Percentiles rank a stretch among this genome's conserved stretches.
phyloP scores from a whole-genome alignment of 2,329 filamentous ascomycete genomes.

The Teratosphaeria destructans region DNA sequence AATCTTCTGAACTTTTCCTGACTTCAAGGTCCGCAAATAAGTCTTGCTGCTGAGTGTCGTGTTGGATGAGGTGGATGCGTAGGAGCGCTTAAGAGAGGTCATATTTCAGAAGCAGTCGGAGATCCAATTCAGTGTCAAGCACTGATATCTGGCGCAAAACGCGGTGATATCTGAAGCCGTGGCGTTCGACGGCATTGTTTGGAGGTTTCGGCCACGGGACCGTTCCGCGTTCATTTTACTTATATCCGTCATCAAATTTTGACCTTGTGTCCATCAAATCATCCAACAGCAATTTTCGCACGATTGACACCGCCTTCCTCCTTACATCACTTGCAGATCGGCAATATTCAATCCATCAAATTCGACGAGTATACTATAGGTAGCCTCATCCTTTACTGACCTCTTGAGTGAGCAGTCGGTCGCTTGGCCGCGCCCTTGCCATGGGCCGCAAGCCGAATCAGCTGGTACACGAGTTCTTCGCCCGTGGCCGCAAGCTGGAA shows the following conservation, averaged over 20 bases:
- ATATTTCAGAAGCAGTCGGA: conserved; percentile 26
- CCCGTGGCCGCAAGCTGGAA: conserved; percentile 72
- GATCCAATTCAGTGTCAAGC: background rate
- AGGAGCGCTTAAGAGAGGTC: conserved; percentile 53
- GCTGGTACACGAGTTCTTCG: conserved; percentile 79
- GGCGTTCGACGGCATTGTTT: background rate
- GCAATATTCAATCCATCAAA: background rate
- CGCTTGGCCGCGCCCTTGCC: background rate
- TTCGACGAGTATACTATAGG: background rate
- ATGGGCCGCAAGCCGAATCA: conserved; percentile 81
- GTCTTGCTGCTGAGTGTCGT: conserved; percentile 74
- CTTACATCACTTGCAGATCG: background rate
- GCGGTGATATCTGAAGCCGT: background rate
- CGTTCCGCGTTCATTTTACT: background rate
- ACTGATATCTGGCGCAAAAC: background rate
- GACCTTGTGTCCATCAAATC: background rate
- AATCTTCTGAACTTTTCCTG: conserved; percentile 97
- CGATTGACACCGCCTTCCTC: background rate
- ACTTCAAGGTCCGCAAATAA: conserved; percentile 88
- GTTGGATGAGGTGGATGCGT: conserved; percentile 52
- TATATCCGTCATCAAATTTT: background rate
- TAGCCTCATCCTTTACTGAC: background rate
- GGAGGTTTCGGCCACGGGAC: background rate
- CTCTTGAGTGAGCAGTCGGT: conserved; percentile 5
- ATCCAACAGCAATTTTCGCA: background rate